Evolutionary conservation across 2,329 filamentous ascomycete species (phyloP).

Genomic region (Diplodia mutila): DNA sequence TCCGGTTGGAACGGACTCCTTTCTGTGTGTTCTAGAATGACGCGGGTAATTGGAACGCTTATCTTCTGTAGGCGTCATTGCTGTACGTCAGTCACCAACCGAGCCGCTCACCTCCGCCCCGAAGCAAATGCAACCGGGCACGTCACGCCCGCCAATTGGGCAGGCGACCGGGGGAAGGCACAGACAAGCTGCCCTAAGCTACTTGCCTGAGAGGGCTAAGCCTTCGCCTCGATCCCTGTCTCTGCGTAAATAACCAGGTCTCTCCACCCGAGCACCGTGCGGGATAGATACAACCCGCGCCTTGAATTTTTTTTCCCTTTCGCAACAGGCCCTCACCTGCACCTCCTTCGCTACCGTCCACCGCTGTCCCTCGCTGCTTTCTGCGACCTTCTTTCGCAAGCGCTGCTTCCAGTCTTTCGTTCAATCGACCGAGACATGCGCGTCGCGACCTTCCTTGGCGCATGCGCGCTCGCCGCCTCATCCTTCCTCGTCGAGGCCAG

Average conservation of each 20-base stretch:
- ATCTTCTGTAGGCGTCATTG: background rate
- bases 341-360: background rate
- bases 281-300: background rate
- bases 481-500: slow-evolving; percentile 10
- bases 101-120: background rate
- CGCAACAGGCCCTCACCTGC: background rate
- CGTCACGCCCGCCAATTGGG: too few species aligned
- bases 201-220: slow-evolving; percentile 18
- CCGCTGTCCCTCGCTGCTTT: background rate
- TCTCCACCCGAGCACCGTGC: background rate
- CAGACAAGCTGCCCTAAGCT: slow-evolving; percentile 17
- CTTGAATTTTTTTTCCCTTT: background rate
- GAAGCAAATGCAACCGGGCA: background rate
- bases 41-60: background rate
- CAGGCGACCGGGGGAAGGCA: too few species aligned
- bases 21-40: background rate
- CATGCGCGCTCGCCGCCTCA: slow-evolving; percentile 20
- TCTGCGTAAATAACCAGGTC: background rate
- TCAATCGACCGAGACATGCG: background rate
- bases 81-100: background rate
- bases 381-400: background rate
- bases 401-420: background rate
- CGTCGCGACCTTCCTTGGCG: slow-evolving; percentile 1
- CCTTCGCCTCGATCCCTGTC: background rate
- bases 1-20: background rate